Percentiles rank a stretch among this genome's conserved stretches.
Evolutionary conservation across 768 basidiomycete genomes (phyloP).

Genomic region (Auriculariales sp.): DNA sequence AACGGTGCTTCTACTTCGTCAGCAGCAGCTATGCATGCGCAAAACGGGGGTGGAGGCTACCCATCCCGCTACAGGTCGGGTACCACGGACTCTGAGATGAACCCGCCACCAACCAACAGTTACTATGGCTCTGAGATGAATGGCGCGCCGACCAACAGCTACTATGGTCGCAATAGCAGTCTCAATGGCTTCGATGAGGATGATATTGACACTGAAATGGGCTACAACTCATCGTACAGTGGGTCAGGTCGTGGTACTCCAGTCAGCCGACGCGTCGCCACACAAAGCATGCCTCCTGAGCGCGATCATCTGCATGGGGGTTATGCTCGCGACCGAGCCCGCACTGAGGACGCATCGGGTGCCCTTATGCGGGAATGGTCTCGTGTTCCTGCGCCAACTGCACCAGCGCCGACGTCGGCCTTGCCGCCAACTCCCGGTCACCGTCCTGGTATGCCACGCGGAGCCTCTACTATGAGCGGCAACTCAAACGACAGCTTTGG

Average conservation of each 20-base stretch:
- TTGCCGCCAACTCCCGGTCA: conserved; percentile 4
- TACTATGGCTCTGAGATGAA: too few species aligned
- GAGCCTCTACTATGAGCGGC: conserved; percentile 11
- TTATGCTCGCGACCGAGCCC: conserved; percentile 45
- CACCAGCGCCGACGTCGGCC: conserved; percentile 8
- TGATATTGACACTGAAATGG: conserved; percentile 69
- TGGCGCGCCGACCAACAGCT: too few species aligned
- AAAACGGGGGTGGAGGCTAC: too few species aligned
- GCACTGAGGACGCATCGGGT: conserved; percentile 55
- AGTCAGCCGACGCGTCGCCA: conserved; percentile 34
- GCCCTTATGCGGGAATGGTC: conserved; percentile 38
- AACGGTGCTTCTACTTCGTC: too few species aligned
- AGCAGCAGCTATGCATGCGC: too few species aligned
- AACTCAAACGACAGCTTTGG: conserved; percentile 16
- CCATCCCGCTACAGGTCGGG: too few species aligned
- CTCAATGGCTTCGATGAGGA: conserved; percentile 38
- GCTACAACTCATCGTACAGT: conserved; percentile 21
- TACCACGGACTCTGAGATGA: too few species aligned
- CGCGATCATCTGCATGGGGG: conserved; percentile 31
- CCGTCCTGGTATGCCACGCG: conserved; percentile 5
- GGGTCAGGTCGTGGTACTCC: conserved; percentile 67
- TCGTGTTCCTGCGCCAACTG: conserved; percentile 22
- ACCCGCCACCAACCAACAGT: too few species aligned
- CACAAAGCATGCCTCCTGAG: conserved; percentile 45
- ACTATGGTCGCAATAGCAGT: too few species aligned